These are phyloP conservation scores for Desmodesmus armatus DNA, from an alignment of 139 green algal genomes.

Conservation along the genomic window DNA sequence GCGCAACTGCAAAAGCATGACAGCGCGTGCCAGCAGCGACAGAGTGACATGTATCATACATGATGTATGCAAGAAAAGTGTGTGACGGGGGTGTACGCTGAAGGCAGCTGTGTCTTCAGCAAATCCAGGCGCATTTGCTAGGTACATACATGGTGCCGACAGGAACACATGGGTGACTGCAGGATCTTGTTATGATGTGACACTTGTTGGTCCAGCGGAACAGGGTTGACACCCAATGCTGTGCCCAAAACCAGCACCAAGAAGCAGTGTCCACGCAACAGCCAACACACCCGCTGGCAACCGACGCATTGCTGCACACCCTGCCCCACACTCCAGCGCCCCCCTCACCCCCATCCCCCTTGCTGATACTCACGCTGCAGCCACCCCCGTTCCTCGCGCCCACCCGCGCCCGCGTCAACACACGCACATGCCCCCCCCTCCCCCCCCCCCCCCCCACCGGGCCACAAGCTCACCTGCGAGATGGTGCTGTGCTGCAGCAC, in stretches of 20 bases:
- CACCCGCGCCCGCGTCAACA: neutral
- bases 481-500: slow-evolving; percentile 27
- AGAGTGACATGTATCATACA: neutral
- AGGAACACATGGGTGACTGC: no score
- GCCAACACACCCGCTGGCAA: no score
- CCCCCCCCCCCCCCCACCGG: no score
- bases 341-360: neutral
- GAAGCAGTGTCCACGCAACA: no score
- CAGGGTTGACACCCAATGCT: no score
- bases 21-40: neutral
- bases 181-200: no score
- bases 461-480: slow-evolving; percentile 21
- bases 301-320: no score
- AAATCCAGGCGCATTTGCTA: neutral
- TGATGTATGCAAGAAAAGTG: neutral
- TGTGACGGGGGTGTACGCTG: neutral
- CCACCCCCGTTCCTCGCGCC: neutral
- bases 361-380: neutral
- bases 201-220: no score
- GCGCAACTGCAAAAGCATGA: neutral
- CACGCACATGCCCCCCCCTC: neutral
- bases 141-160: neutral
- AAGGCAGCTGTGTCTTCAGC: neutral
- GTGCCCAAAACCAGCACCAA: no score
- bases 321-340: no score